Conservation (phyloP, 345 rosid genomes). For the thale cress (Arabidopsis thaliana) region DNA sequence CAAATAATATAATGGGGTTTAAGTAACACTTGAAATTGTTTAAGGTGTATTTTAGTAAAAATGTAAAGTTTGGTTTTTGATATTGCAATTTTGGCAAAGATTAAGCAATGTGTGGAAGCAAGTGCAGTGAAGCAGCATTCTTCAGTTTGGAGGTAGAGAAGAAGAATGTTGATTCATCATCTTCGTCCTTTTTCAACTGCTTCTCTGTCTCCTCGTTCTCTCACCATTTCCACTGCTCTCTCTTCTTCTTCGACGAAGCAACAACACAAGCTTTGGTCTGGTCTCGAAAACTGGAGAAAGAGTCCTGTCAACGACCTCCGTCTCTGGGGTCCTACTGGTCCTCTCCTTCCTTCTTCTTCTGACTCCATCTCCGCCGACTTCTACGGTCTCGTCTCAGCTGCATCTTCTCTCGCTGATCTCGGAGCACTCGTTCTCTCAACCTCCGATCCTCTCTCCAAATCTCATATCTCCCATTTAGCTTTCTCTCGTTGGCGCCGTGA, state of each 20-base stretch:
- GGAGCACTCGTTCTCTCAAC: conserved; percentile 86
- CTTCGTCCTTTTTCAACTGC: conserved; percentile 19
- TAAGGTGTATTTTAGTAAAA: background rate
- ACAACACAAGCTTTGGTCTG: conserved; percentile 61
- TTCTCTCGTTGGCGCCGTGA: conserved; percentile 70
- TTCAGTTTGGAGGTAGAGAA: background rate
- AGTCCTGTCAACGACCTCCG: conserved; percentile 68
- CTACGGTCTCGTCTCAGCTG: conserved; percentile 42
- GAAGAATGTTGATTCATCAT: conserved; percentile 17
- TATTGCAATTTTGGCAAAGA: background rate
- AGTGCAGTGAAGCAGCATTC: conserved; percentile 1
- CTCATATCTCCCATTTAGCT: conserved; percentile 77
- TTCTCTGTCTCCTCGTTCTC: conserved; percentile 21
- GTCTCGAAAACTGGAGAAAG: conserved; percentile 72
- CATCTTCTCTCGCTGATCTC: conserved; percentile 83
- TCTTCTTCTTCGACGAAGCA: conserved; percentile 42
- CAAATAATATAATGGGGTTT: no score
- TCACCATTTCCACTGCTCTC: conserved; percentile 26
- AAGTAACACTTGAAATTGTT: background rate
- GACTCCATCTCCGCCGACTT: background rate
- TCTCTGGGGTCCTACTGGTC: conserved; percentile 82
- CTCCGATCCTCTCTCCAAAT: conserved; percentile 65
- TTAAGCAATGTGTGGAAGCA: background rate
- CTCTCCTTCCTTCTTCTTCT: conserved; percentile 43
- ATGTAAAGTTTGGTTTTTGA: background rate